Conservation (phyloP, 306 rosid genomes). For the Trifolium subterraneum region DNA sequence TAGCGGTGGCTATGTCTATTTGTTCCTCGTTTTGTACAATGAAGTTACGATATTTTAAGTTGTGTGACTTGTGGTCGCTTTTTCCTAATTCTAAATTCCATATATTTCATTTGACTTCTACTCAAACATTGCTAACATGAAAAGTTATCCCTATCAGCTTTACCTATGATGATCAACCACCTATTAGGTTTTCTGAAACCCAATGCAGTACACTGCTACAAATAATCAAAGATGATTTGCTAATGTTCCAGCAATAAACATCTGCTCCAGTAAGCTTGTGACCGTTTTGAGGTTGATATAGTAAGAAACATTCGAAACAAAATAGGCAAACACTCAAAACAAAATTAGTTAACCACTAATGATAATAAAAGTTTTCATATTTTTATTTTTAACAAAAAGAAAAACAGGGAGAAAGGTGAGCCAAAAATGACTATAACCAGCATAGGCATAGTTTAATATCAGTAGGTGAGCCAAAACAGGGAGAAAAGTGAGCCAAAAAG, state of each 20-base stretch:
- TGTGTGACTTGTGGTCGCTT: too few relatives aligned
- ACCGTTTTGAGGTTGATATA: not conserved
- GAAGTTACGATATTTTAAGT: too few relatives aligned
- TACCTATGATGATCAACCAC: too few relatives aligned
- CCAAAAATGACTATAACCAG: slow-evolving; percentile 1
- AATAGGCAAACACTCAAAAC: too few relatives aligned
- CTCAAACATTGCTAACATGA: not conserved
- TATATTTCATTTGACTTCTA: too few relatives aligned
- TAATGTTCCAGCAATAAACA: not conserved
- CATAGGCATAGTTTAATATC: not conserved
- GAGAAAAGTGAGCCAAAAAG: too few relatives aligned
- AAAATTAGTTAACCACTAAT: not conserved
- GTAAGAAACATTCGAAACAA: too few relatives aligned
- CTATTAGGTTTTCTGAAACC: not conserved
- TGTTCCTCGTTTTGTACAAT: too few relatives aligned
- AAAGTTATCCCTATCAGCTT: not conserved
- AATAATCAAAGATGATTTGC: not conserved
- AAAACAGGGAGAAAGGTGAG: not conserved
- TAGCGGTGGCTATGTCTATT: slow-evolving; percentile 63
- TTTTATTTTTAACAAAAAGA: not conserved
- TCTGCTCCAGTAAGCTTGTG: not conserved
- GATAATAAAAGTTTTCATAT: not conserved
- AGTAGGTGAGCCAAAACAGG: too few relatives aligned
- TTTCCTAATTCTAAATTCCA: too few relatives aligned
- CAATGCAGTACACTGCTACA: not conserved